phyloP scores from a whole-genome alignment of 2,329 filamentous ascomycete species.

The Davidsoniella neocaledoniae region DNA sequence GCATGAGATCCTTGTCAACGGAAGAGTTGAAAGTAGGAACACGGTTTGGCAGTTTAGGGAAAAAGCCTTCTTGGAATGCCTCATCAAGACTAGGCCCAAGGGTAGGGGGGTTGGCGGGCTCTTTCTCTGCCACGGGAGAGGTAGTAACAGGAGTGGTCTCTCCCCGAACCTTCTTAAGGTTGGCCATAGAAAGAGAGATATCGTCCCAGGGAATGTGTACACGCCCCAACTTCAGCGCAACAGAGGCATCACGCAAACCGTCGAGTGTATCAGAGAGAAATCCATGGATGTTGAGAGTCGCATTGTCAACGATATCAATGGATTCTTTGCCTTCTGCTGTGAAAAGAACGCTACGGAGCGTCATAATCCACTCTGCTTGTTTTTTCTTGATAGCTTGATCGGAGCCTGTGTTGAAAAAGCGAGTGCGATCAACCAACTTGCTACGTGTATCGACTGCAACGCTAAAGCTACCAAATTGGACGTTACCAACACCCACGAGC shows the following conservation, averaged over 20 bases:
- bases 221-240: slow-evolving; percentile 79
- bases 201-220: slow-evolving; percentile 87
- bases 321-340: slow-evolving; percentile 72
- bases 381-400: slow-evolving; percentile 35
- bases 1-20: slow-evolving; percentile 39
- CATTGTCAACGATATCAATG: slow-evolving; percentile 74
- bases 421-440: slow-evolving; percentile 79
- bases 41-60: slow-evolving; percentile 7
- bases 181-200: slow-evolving; percentile 53
- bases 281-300: slow-evolving; percentile 79
- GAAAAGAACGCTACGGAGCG: slow-evolving; percentile 71
- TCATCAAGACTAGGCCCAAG: slow-evolving; percentile 3
- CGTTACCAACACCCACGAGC: slow-evolving; percentile 62
- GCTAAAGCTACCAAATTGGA: slow-evolving; percentile 72
- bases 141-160: neutral
- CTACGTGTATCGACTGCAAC: slow-evolving; percentile 78
- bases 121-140: neutral
- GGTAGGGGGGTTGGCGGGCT: neutral
- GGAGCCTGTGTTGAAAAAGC: slow-evolving; percentile 54
- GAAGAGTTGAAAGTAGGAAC: slow-evolving; percentile 10
- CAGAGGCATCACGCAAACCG: slow-evolving; percentile 74
- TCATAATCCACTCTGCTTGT: slow-evolving; percentile 89
- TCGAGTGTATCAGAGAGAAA: slow-evolving; percentile 72
- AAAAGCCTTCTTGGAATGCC: slow-evolving; percentile 22
- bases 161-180: slow-evolving; percentile 51